phyloP scores from a whole-genome alignment of 192 early-diverging fungal species.

The Coemansia sp. region DNA sequence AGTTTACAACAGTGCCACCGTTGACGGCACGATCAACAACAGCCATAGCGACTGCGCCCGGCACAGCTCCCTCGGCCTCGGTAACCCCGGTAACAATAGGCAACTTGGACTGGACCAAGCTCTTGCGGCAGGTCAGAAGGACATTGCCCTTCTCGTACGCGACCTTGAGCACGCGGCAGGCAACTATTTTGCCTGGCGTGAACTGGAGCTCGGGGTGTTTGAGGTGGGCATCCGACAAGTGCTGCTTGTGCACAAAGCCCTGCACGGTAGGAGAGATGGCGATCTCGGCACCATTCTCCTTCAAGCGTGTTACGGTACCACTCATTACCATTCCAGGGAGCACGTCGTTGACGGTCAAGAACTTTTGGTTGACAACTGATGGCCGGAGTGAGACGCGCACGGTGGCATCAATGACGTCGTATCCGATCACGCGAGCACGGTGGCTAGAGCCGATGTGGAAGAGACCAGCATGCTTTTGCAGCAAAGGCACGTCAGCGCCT shows the following conservation, averaged over 20 bases:
- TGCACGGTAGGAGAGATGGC: constrained; percentile 60
- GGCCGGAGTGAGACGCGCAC: constrained; percentile 73
- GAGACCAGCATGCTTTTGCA: constrained; percentile 50
- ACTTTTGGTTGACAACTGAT: constrained; percentile 68
- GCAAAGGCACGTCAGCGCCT: constrained; percentile 56
- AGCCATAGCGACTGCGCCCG: constrained; percentile 59
- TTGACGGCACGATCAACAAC: constrained; percentile 34
- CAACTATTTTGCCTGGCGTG: constrained; percentile 70
- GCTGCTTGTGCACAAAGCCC: constrained; percentile 70
- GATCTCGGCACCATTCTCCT: constrained; percentile 62
- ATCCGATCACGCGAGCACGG: constrained; percentile 76
- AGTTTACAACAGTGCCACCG: constrained; percentile 71
- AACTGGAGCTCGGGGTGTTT: constrained; percentile 70
- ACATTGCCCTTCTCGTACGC: constrained; percentile 62
- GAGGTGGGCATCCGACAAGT: constrained; percentile 76
- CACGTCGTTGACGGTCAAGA: constrained; percentile 70
- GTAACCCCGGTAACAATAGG: constrained; percentile 64
- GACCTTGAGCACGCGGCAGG: constrained; percentile 70
- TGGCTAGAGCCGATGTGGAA: constrained; percentile 72
- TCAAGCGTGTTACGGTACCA: constrained; percentile 57
- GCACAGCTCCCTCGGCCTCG: constrained; percentile 55
- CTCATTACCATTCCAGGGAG: constrained; percentile 28
- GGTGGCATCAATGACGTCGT: constrained; percentile 74
- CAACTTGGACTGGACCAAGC: constrained; percentile 70
- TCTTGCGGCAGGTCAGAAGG: constrained; percentile 74